phyloP scores from a whole-genome alignment of 345 rosid species.

The Salix arbutifolia region DNA sequence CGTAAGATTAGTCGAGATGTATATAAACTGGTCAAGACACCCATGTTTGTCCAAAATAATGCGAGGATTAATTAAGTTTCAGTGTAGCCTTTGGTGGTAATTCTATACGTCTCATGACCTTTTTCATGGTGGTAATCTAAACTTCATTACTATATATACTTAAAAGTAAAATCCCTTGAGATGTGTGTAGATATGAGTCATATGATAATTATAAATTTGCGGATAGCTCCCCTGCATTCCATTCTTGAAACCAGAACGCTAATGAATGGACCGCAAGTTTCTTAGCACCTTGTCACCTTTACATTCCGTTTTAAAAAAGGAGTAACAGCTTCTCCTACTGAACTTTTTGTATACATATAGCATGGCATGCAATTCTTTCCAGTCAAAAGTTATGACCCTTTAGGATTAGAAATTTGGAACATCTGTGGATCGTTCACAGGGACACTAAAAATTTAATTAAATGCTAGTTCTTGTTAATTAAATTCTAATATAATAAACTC shows the following conservation, averaged over 20 bases:
- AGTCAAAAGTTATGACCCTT: neutral
- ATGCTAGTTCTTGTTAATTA: neutral
- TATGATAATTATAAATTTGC: neutral
- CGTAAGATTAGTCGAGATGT: fast-evolving
- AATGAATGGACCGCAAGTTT: neutral
- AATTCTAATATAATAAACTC: neutral
- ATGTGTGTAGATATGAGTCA: neutral
- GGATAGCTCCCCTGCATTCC: neutral
- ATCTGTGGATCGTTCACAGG: neutral
- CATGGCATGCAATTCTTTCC: neutral
- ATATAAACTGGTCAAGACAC: no score
- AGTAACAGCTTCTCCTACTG: neutral
- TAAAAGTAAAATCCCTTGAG: neutral
- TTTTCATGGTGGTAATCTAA: neutral
- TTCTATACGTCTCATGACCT: neutral
- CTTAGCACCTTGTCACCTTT: neutral
- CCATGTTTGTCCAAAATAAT: no score
- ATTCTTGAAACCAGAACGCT: neutral
- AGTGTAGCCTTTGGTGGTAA: neutral
- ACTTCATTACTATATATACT: neutral
- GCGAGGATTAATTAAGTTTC: neutral
- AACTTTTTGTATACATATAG: neutral
- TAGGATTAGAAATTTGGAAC: neutral
- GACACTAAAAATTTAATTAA: neutral
- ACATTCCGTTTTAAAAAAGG: neutral